A percentile compares a stretch with the other conserved stretches of the same genome.
phyloP scores from a whole-genome alignment of 495 filamentous ascomycete species.

The Penicillium crystallinum region DNA sequence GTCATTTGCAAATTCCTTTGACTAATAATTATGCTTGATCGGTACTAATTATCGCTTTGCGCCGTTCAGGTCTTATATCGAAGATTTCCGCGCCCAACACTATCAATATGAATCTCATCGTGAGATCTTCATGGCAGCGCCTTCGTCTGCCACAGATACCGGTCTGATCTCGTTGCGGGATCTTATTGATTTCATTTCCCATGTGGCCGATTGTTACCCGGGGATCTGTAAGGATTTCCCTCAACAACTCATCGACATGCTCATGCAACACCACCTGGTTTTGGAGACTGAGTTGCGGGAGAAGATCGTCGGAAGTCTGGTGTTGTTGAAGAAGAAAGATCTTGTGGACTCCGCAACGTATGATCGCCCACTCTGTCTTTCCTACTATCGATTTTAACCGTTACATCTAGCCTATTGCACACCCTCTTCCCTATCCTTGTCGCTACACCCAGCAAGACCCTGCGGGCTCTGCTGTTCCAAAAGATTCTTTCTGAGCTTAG shows the following conservation, averaged over 20 bases:
- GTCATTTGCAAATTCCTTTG: slow-evolving; percentile 15
- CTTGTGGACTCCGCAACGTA: slow-evolving; percentile 75
- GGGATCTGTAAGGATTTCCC: slow-evolving; percentile 70
- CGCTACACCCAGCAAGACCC: slow-evolving; percentile 77
- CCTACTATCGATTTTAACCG: slow-evolving; percentile 6
- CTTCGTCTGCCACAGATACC: slow-evolving; percentile 66
- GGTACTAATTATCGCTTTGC: slow-evolving; percentile 1
- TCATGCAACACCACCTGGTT: slow-evolving; percentile 72
- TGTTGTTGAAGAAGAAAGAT: slow-evolving; percentile 84
- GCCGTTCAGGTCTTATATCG: slow-evolving; percentile 62
- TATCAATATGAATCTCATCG: slow-evolving; percentile 85
- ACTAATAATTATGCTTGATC: background rate
- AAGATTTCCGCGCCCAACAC: slow-evolving; percentile 85
- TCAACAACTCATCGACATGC: slow-evolving; percentile 71
- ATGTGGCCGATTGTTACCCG: slow-evolving; percentile 92
- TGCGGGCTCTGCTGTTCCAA: slow-evolving; percentile 76
- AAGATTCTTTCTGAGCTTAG: slow-evolving; percentile 90
- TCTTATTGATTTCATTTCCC: slow-evolving; percentile 82
- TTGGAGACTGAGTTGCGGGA: slow-evolving; percentile 80
- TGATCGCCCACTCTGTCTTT: slow-evolving; percentile 5
- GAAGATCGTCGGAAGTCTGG: slow-evolving; percentile 88
- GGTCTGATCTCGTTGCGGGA: slow-evolving; percentile 78
- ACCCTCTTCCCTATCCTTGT: slow-evolving; percentile 90
- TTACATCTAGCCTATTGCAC: slow-evolving; percentile 57
- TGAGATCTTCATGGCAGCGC: slow-evolving; percentile 82